Evolutionary conservation across 176 grass and related monocot species (phyloP).

Genomic region (Poa annua): DNA sequence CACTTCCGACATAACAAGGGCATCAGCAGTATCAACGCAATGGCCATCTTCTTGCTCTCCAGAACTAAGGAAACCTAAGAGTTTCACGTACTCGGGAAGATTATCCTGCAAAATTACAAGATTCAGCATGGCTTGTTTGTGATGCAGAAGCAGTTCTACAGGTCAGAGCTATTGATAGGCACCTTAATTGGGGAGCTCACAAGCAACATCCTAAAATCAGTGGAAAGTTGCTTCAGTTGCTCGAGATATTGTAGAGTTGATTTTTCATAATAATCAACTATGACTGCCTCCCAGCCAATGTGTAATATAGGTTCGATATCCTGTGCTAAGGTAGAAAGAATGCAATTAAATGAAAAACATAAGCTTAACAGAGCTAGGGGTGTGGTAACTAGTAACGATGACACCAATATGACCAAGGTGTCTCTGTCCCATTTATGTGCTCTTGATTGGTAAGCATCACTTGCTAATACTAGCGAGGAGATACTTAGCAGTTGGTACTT

Average conservation of each 20-base stretch:
- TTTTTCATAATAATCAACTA: slow-evolving; percentile 75
- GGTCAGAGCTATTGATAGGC: slow-evolving; percentile 23
- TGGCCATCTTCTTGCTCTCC: slow-evolving; percentile 27
- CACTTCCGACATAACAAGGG: slow-evolving; percentile 56
- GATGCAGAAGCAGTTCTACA: slow-evolving; percentile 17
- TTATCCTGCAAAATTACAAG: slow-evolving; percentile 74
- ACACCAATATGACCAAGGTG: neutral
- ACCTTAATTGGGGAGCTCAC: slow-evolving; percentile 71
- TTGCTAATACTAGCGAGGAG: slow-evolving; percentile 20
- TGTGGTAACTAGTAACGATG: slow-evolving; percentile 13
- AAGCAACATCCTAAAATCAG: slow-evolving; percentile 81
- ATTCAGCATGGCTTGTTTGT: slow-evolving; percentile 36
- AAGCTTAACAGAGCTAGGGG: neutral
- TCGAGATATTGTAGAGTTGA: slow-evolving; percentile 55
- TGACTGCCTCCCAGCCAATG: slow-evolving; percentile 75
- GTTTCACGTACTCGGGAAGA: slow-evolving; percentile 57
- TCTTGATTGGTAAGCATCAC: slow-evolving; percentile 6
- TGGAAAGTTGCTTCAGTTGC: slow-evolving; percentile 61
- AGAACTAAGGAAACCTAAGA: slow-evolving; percentile 74
- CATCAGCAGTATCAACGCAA: slow-evolving; percentile 31
- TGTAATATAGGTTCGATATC: slow-evolving; percentile 59
- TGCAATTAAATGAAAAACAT: neutral
- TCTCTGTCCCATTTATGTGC: neutral
- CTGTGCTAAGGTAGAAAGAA: slow-evolving; percentile 46
- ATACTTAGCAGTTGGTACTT: slow-evolving; percentile 28